Evolutionary conservation across 306 rosid genomes (phyloP).

Genomic region (Prinsepia uniflora): DNA sequence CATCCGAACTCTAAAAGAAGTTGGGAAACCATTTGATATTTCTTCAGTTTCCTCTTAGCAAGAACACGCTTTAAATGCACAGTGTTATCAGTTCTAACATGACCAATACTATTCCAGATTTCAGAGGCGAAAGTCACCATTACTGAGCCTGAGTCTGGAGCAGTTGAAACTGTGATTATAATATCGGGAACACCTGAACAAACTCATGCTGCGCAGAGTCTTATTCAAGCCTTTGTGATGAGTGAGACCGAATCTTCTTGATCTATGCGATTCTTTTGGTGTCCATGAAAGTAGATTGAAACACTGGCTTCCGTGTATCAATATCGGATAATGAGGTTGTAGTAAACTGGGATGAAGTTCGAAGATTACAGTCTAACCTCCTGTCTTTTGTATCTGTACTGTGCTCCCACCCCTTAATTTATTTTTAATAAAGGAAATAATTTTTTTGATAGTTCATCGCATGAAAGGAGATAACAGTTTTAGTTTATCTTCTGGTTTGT

Average conservation of each 20-base stretch:
- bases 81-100: slow-evolving; percentile 24
- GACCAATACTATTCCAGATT: slow-evolving; percentile 51
- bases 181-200: slow-evolving; percentile 98
- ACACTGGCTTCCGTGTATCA: neutral
- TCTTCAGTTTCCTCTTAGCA: neutral
- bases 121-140: slow-evolving; percentile 87
- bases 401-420: neutral
- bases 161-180: slow-evolving; percentile 73
- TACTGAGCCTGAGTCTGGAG: slow-evolving; percentile 85
- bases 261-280: slow-evolving; percentile 32
- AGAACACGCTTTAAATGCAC: neutral
- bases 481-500: neutral
- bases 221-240: slow-evolving; percentile 95
- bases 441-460: neutral
- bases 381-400: neutral
- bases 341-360: neutral
- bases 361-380: neutral
- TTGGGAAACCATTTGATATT: no score
- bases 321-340: slow-evolving; percentile 6
- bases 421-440: neutral
- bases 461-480: neutral
- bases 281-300: slow-evolving; percentile 3
- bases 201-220: slow-evolving; percentile 97
- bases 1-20: neutral
- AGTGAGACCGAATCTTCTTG: slow-evolving; percentile 72